phyloP scores from a whole-genome alignment of 805 yeast genomes.

The Lachancea kluyveri region DNA sequence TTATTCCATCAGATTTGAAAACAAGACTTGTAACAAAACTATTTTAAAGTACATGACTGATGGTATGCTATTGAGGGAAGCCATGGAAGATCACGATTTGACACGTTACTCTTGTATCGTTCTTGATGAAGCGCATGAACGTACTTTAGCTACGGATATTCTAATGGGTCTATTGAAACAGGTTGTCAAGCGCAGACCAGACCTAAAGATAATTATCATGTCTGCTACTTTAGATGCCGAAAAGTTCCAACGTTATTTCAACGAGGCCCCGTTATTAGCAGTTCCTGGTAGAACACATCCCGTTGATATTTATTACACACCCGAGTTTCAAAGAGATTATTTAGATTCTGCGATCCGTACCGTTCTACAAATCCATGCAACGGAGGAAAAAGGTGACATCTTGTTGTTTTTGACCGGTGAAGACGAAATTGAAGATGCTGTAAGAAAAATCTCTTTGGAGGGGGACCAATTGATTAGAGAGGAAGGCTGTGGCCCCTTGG shows the following conservation, averaged over 20 bases:
- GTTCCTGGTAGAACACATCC: slow-evolving; percentile 99
- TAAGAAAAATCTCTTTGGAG: slow-evolving; percentile 80
- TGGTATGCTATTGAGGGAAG: slow-evolving; percentile 96
- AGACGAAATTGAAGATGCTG: slow-evolving; percentile 97
- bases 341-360: slow-evolving; percentile 93
- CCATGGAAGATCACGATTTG: slow-evolving; percentile 91
- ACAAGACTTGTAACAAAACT: slow-evolving; percentile 74
- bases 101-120: slow-evolving; percentile 81
- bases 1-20: slow-evolving; percentile 90
- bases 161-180: slow-evolving; percentile 91
- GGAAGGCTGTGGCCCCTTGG: slow-evolving; percentile 81
- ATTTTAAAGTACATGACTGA: slow-evolving; percentile 94
- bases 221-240: slow-evolving; percentile 97
- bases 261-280: slow-evolving; percentile 87
- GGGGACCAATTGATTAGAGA: slow-evolving; percentile 86
- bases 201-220: slow-evolving; percentile 89
- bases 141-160: slow-evolving; percentile 94
- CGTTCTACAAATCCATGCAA: slow-evolving; percentile 92
- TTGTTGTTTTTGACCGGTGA: slow-evolving; percentile 88
- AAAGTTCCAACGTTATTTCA: slow-evolving; percentile 85
- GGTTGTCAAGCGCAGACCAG: slow-evolving; percentile 72
- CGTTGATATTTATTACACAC: slow-evolving; percentile 93
- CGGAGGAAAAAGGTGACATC: slow-evolving; percentile 91
- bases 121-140: slow-evolving; percentile 96
- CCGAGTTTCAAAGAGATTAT: slow-evolving; percentile 93